Evolutionary conservation across 2,329 filamentous ascomycete genomes (phyloP).

Genomic region (Paracoccidioides lutzii): DNA sequence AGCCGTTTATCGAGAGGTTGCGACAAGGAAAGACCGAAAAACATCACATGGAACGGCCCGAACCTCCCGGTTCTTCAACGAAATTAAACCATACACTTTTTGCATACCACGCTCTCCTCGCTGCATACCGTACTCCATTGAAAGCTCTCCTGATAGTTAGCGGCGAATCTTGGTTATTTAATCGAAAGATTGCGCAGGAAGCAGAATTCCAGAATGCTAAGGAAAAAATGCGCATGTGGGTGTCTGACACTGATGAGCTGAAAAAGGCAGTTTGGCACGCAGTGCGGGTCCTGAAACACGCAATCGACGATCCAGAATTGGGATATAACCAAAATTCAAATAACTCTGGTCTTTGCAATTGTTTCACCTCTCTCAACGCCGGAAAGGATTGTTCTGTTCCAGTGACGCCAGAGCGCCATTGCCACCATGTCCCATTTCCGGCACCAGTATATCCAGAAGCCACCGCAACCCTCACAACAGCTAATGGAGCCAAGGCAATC

Average conservation of each 20-base stretch:
- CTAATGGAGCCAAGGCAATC: slow-evolving; percentile 6
- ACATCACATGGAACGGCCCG: background rate
- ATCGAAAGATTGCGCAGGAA: slow-evolving; percentile 22
- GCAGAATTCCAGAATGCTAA: slow-evolving; percentile 21
- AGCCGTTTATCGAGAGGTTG: slow-evolving; percentile 7
- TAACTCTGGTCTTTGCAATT: background rate
- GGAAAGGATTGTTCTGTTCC: background rate
- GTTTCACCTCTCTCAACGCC: background rate
- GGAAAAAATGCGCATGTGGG: slow-evolving; percentile 18
- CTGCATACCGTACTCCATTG: slow-evolving; percentile 20
- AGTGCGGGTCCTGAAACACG: slow-evolving; percentile 12
- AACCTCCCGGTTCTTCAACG: background rate
- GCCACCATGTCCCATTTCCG: background rate
- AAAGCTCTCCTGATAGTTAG: slow-evolving; percentile 22
- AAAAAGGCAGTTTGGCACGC: slow-evolving; percentile 24
- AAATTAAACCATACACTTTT: slow-evolving; percentile 13
- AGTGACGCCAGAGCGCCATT: background rate
- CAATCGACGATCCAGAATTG: slow-evolving; percentile 4
- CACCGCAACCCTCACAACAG: background rate
- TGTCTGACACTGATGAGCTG: slow-evolving; percentile 15
- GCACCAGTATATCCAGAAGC: background rate
- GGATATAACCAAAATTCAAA: background rate
- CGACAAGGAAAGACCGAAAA: background rate
- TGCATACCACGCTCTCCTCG: slow-evolving; percentile 20
- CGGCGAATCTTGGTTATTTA: slow-evolving; percentile 26